A percentile compares a stretch with the other conserved stretches of the same genome.
phyloP scores from a whole-genome alignment of 1,284 basidiomycete species.

The Apiotrichum porosum region DNA sequence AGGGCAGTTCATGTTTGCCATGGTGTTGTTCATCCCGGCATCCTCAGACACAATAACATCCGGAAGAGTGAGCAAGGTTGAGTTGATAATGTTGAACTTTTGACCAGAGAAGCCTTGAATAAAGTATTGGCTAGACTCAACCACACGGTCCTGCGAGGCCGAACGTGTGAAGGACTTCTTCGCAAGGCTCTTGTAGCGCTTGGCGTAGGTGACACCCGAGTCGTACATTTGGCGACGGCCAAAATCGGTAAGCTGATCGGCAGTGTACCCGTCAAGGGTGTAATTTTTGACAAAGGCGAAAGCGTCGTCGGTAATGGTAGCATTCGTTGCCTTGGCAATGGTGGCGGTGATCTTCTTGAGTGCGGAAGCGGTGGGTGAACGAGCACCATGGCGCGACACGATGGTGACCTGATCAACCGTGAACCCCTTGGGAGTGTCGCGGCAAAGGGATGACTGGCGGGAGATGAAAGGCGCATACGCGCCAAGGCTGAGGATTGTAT shows the following conservation, averaged over 20 bases:
- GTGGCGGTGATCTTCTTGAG: slow-evolving; percentile 5
- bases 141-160: slow-evolving; percentile 6
- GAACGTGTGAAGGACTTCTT: slow-evolving; percentile 2
- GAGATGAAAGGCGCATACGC: slow-evolving; percentile 14
- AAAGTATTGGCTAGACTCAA: slow-evolving; percentile 13
- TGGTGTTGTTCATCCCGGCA: slow-evolving; percentile 9
- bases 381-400: slow-evolving; percentile 16
- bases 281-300: slow-evolving; percentile 8
- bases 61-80: neutral
- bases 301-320: slow-evolving; percentile 1
- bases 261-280: neutral
- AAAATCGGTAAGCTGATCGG: slow-evolving; percentile 11
- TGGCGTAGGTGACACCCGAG: slow-evolving; percentile 1
- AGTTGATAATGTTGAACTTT: neutral
- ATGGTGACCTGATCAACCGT: slow-evolving; percentile 12
- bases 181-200: slow-evolving; percentile 2
- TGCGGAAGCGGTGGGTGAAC: slow-evolving; percentile 10
- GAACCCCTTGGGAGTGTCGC: slow-evolving; percentile 6
- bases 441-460: slow-evolving; percentile 2
- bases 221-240: slow-evolving; percentile 10
- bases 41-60: neutral
- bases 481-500: slow-evolving; percentile 4
- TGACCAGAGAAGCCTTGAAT: slow-evolving; percentile 7
- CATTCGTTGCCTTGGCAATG: slow-evolving; percentile 7
- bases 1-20: slow-evolving; percentile 8